Base-by-base conservation (phyloP, 352 stramenopile species). In the Peronospora belbahrii region DNA sequence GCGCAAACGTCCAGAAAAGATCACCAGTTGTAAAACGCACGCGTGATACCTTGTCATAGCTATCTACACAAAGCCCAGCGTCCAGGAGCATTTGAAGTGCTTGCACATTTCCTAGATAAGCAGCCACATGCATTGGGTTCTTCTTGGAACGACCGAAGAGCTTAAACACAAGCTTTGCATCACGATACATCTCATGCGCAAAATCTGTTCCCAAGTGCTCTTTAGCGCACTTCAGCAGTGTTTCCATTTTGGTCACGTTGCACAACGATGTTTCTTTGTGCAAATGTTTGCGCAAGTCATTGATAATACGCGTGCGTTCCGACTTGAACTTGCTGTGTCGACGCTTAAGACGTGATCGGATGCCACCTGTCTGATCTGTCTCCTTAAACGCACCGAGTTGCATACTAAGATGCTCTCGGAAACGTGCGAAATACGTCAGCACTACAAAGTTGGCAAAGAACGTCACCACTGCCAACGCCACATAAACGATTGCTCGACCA, bases 351-450 rank as follows among this genome's bases (percentile, higher is more conserved):
- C 73, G 67, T 11, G 73, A 68, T 18, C 79, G 79, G 22, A 91
- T 70, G 31, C 82, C 74, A n/a, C 80, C 80, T 1, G 77, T 92
- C 42, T 92, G 80, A 41, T 88, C 77, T 19, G 66, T 74, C 47
- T 92, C 80, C 40, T 87, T 82, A 56, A 88, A 89, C 1, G 80
- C 81, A 6, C 81, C 81, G 8, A 92, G 62, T 48, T 88, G 78
- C 81, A 89, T 88, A 54, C 85, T 88, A 42, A 92, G 50, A 42
- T 92, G 81, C 53, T 93, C 81, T 24, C 81, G 74, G 59, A 93
- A 93, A 8, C 78, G 81, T 15, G 78, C 72, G 54, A 90, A 93
- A 51, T 83, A 83, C 31, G 68, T 81, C 34, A 93, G 59, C 48
- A 85, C 70, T 14, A 85, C 43, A 17, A 87, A 79, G n/a, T 74